Evolutionary conservation across 2,329 filamentous ascomycete species (phyloP).

Genomic region (Paecilomyces dactylethromorphus): DNA sequence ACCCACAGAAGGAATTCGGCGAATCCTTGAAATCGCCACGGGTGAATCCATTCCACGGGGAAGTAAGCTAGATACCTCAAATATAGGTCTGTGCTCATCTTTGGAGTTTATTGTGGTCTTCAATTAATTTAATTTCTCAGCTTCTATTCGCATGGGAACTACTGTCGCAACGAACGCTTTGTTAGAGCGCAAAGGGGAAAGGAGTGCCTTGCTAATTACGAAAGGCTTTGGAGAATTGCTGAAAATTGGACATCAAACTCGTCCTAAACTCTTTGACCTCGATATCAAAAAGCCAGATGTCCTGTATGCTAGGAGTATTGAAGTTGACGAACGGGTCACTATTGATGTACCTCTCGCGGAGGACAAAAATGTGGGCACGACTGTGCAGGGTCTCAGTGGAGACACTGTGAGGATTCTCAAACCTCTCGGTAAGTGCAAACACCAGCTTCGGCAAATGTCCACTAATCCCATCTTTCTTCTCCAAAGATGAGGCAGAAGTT

Average conservation of each 20-base stretch:
- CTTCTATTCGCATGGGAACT: constrained; percentile 74
- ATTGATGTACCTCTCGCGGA: constrained; percentile 80
- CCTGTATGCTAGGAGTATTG: constrained; percentile 74
- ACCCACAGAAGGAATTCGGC: constrained; percentile 75
- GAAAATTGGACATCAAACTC: constrained; percentile 81
- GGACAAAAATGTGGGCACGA: constrained; percentile 62
- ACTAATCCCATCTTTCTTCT: constrained; percentile 51
- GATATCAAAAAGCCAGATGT: constrained; percentile 83
- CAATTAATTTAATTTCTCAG: background rate
- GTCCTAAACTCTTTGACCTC: constrained; percentile 85
- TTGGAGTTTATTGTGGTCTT: background rate
- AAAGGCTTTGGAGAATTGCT: constrained; percentile 83
- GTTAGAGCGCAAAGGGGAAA: constrained; percentile 29
- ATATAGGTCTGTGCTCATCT: constrained; percentile 1
- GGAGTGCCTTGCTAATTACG: constrained; percentile 79
- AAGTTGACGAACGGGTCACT: constrained; percentile 85
- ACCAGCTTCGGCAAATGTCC: constrained; percentile 61
- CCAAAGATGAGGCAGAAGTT: constrained; percentile 53
- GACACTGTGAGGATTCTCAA: constrained; percentile 42
- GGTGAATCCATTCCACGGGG: constrained; percentile 29
- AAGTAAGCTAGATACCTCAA: background rate
- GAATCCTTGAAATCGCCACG: constrained; percentile 48
- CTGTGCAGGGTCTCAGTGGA: constrained; percentile 34
- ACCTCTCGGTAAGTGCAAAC: constrained; percentile 66
- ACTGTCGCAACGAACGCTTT: constrained; percentile 85